Base-by-base conservation (phyloP, 2,329 filamentous ascomycete genomes). In the Monosporascus sp. region DNA sequence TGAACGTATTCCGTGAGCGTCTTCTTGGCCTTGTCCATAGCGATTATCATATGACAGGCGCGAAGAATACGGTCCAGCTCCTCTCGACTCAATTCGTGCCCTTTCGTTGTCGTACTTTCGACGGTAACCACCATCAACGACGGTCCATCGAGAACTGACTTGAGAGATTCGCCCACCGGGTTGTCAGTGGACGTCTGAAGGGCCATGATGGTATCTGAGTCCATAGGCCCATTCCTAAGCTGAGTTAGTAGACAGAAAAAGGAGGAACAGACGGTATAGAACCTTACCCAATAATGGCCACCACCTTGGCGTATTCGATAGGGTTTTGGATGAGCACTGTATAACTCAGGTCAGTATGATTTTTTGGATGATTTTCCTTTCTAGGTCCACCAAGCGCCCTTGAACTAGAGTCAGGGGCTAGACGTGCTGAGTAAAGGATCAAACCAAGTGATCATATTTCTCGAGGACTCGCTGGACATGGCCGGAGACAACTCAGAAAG, bases 91-190 rank as follows among this genome's bases (percentile, higher is more conserved):
- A 99, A 84, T 48, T 90, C 83, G 35, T 84, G 83, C 5, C 93
- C 93, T 62, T 89, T 86, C 14, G 91, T 94, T 2, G 89, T 94
- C 5, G 92, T 96, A 31, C 91, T 93, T 74, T 97, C 94, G 11
- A 97, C 88, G 1, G 90, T 93, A 50, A 99, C 92, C 56, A 95
- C 90, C 92, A 99, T 97, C 64, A 97, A 76, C 0, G 90, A 89
- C 1, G 94, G 90, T 0, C 90, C 90, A 67, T 96, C 90, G 15
- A 99, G 77, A 1, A 97, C 86, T 2, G 86, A 83, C 65, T 87
- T 88, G 39, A 99, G 79, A 1, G 89, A 84, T 52, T 83, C 79
- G 17, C 87, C 85, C 6, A 96, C 78, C 9, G 88, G 77, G 65
- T 97, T 97, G 56, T 95, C 82, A 7, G 85, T 83, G 3, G 87